phyloP scores from a whole-genome alignment of 441 rosid species.

The Euphorbia schlechtendalii region DNA sequence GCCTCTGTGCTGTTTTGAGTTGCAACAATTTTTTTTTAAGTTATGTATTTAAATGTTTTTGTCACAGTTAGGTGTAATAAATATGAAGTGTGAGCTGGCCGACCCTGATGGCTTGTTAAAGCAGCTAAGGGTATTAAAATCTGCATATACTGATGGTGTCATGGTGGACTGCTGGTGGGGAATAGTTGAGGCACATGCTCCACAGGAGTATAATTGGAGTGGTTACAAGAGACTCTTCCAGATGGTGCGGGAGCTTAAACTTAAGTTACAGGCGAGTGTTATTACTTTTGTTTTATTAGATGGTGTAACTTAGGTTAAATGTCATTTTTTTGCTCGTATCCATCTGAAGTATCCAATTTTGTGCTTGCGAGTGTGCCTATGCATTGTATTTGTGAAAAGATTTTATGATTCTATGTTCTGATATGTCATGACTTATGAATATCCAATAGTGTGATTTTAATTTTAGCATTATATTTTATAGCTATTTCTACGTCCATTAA shows the following conservation, averaged over 20 bases:
- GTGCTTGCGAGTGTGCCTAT: neutral
- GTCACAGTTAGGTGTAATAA: conserved; percentile 81
- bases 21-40: conserved; percentile 3
- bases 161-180: conserved; percentile 99
- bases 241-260: conserved; percentile 73
- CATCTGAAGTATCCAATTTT: conserved; percentile 5
- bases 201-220: conserved; percentile 89
- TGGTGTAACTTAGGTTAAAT: neutral
- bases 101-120: conserved; percentile 84
- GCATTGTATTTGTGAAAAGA: neutral
- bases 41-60: conserved; percentile 13
- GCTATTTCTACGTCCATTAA: neutral
- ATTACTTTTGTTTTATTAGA: neutral
- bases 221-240: conserved; percentile 85
- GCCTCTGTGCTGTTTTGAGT: conserved; percentile 3
- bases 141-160: conserved; percentile 75
- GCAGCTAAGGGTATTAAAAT: conserved; percentile 76
- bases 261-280: conserved; percentile 72
- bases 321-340: neutral
- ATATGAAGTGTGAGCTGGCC: conserved; percentile 83
- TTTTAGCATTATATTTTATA: neutral
- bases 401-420: neutral
- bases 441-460: neutral
- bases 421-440: neutral
- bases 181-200: conserved; percentile 87